Evolutionary conservation across 208 protist genomes (phyloP), one percentile per base, ranked within the genome.

Genomic region (Wallacemonas rigidus): DNA sequence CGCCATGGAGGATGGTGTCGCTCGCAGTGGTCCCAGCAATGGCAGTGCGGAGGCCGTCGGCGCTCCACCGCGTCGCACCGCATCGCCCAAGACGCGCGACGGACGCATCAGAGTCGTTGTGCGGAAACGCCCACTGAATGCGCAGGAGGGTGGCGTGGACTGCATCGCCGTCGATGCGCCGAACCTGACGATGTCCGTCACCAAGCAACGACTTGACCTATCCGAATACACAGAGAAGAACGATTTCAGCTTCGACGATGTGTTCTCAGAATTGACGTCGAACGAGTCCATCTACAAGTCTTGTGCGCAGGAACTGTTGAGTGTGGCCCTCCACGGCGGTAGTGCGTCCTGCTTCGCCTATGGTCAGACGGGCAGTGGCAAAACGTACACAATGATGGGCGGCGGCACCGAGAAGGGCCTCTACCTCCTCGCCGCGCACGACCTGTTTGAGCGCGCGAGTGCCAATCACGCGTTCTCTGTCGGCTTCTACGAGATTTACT

Each of bases 401-500:
- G 93, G 64, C 56, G 72, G 76, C 9, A 54, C 81, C 2, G 88
- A 95, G 65, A 74, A 76, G 63, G 97, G 98, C 51, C 68, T 99
- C 1, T 99, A 98, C 76, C 71, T 95, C 38, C 72, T 98, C 7
- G 95, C 93, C 2, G 93, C 95, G 3, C 62, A 60, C 15, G 97
- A 98, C 61, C 87, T 99, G 9, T 98, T 99, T 55, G 68, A 69
- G 7, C 74, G 82, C 6, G 53, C 94, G 7, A 35, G 26, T 0
- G 38, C 88, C 0, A 41, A 74, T 6, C 82, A 93, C 39, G 75
- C 78, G 36, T 79, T 95, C 11, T 82, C 44, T 39, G 83, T 94
- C 17, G 83, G 87, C 48, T 89, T 99, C 74, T 99, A 97, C 85
- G 97, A 99, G 75, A 98, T 99, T 64, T 99, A 99, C 79, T 92